Evolutionary conservation across 441 rosid genomes (phyloP).

Genomic region (Hura crepitans): DNA sequence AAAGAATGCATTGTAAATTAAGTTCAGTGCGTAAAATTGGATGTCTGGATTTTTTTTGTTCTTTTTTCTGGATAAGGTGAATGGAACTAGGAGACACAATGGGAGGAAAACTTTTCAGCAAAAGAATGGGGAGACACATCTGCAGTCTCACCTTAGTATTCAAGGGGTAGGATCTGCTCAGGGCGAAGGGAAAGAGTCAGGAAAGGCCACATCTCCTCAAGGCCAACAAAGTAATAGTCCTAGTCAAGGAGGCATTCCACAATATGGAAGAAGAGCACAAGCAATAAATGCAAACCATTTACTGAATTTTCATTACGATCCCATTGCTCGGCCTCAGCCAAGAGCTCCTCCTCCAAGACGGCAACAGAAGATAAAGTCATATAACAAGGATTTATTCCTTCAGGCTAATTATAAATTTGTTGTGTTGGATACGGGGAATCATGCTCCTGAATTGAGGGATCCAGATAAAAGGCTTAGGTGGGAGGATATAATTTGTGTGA

Average conservation of each 20-base stretch:
- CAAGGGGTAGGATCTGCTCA: conserved; percentile 38
- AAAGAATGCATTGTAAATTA: not conserved
- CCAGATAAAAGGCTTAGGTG: conserved; percentile 88
- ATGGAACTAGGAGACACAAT: conserved; percentile 35
- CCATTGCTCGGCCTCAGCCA: conserved; percentile 55
- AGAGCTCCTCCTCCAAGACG: conserved; percentile 68
- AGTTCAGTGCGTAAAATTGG: not conserved
- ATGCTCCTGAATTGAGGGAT: conserved; percentile 66
- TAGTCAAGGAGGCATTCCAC: conserved; percentile 40
- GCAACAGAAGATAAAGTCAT: conserved; percentile 68
- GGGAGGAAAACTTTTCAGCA: conserved; percentile 33
- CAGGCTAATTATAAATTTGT: conserved; percentile 98
- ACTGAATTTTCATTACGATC: conserved; percentile 91
- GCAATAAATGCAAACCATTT: conserved; percentile 73
- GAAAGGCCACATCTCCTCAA: conserved; percentile 35
- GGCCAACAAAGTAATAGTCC: conserved; percentile 37
- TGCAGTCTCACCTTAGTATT: conserved; percentile 29
- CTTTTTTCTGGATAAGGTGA: conserved; percentile 50
- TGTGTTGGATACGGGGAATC: conserved; percentile 68
- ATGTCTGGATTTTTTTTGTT: not conserved
- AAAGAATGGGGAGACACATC: conserved; percentile 27
- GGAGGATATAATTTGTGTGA: conserved; percentile 87
- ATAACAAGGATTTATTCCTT: conserved; percentile 86
- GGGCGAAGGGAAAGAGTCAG: conserved; percentile 47
- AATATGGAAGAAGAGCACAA: conserved; percentile 69